A percentile compares a stretch with the other conserved stretches of the same genome.
These are phyloP conservation scores for Cenococcum geophilum DNA, from an alignment of 495 filamentous ascomycete species.

Conservation along the genomic window DNA sequence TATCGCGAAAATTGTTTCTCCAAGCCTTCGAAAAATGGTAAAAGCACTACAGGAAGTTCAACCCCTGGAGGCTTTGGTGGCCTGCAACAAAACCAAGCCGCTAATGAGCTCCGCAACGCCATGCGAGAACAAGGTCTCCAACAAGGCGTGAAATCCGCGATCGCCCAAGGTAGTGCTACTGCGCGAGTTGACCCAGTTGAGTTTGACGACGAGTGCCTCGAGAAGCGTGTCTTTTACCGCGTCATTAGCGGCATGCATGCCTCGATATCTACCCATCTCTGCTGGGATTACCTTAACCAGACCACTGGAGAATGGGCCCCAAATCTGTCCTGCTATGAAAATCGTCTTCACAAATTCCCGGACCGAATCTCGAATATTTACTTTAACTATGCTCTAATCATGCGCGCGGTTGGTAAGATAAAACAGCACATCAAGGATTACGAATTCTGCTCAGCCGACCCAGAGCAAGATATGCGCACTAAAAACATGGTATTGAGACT, in stretches of 20 bases:
- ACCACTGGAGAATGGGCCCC: conserved; percentile 91
- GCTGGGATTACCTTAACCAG: conserved; percentile 94
- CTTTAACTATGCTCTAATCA: conserved; percentile 94
- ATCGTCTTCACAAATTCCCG: conserved; percentile 72
- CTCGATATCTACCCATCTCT: conserved; percentile 90
- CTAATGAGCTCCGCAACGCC: conserved; percentile 75
- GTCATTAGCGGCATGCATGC: conserved; percentile 97
- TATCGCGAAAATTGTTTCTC: conserved; percentile 98
- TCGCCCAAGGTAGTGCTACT: conserved; percentile 30
- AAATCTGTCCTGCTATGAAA: conserved; percentile 83
- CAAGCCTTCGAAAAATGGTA: conserved; percentile 45
- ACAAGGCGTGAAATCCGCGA: conserved; percentile 56
- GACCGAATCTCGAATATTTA: conserved; percentile 96
- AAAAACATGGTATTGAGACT: conserved; percentile 71
- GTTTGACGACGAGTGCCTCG: conserved; percentile 83
- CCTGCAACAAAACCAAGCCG: conserved; percentile 51
- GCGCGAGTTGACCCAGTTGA: conserved; percentile 55
- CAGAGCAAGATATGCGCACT: conserved; percentile 67
- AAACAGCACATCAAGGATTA: conserved; percentile 74
- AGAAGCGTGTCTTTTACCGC: conserved; percentile 95
- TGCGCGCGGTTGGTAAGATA: conserved; percentile 87
- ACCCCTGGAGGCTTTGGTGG: conserved; percentile 35
- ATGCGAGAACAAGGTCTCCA: conserved; percentile 67
- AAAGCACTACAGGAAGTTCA: conserved; percentile 40
- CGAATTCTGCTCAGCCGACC: conserved; percentile 87